phyloP scores from a whole-genome alignment of 2,329 filamentous ascomycete genomes.

The Cercospora brassicicola region DNA sequence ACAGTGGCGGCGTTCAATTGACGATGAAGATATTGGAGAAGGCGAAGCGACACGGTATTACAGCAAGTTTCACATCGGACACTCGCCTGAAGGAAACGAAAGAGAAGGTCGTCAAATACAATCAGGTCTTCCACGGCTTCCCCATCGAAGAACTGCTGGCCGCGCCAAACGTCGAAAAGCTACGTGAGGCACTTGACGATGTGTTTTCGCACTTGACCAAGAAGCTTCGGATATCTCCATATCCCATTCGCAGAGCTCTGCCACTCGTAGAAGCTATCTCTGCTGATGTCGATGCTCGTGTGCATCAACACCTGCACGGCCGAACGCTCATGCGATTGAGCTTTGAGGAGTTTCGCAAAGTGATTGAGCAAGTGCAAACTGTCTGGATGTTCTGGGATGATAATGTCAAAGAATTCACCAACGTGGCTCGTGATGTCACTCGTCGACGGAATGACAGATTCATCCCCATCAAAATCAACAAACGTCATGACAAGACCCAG shows the following conservation, averaged over 20 bases:
- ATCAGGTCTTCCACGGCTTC: slow-evolving; percentile 97
- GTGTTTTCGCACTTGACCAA: slow-evolving; percentile 97
- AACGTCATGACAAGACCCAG: slow-evolving; percentile 84
- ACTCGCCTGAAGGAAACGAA: slow-evolving; percentile 94
- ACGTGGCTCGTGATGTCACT: slow-evolving; percentile 92
- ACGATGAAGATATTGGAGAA: slow-evolving; percentile 95
- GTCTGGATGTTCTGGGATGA: slow-evolving; percentile 96
- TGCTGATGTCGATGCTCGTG: slow-evolving; percentile 79
- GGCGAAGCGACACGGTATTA: slow-evolving; percentile 96
- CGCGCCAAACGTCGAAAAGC: slow-evolving; percentile 82
- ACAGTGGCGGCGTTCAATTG: slow-evolving; percentile 82
- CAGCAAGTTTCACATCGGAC: slow-evolving; percentile 93
- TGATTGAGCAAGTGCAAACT: slow-evolving; percentile 79
- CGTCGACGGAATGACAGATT: slow-evolving; percentile 94
- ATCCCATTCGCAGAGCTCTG: slow-evolving; percentile 86
- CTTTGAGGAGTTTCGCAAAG: slow-evolving; percentile 81
- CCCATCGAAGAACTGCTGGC: slow-evolving; percentile 92
- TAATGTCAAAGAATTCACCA: slow-evolving; percentile 95
- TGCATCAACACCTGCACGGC: slow-evolving; percentile 83
- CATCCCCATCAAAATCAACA: slow-evolving; percentile 93
- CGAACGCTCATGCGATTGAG: slow-evolving; percentile 87
- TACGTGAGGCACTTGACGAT: slow-evolving; percentile 81
- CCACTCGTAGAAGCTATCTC: slow-evolving; percentile 97
- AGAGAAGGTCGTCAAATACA: slow-evolving; percentile 97
- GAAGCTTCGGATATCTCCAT: slow-evolving; percentile 93